phyloP scores from a whole-genome alignment of 73 alveolate genomes.

The Uronychia binucleata region DNA sequence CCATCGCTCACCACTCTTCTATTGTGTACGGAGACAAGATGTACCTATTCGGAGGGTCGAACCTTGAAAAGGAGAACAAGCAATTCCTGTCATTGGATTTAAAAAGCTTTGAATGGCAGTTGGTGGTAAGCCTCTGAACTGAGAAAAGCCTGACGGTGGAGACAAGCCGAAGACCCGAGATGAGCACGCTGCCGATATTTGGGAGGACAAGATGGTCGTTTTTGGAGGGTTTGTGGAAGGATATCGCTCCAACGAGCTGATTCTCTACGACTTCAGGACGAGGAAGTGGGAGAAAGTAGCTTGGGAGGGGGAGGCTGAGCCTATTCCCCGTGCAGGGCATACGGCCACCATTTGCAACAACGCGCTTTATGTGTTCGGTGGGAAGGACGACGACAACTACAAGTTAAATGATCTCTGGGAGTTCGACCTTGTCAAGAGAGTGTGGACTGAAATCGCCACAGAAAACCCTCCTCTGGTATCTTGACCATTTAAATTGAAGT shows the following conservation, averaged over 20 bases:
- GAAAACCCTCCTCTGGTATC: background rate
- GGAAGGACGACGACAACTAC: slow-evolving; percentile 74
- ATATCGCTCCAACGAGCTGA: slow-evolving; percentile 73
- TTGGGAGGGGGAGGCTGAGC: slow-evolving; percentile 47
- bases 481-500: background rate
- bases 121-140: slow-evolving; percentile 2
- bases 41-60: slow-evolving; percentile 66
- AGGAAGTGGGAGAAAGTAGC: slow-evolving; percentile 76
- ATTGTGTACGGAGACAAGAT: slow-evolving; percentile 48
- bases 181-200: slow-evolving; percentile 79
- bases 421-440: slow-evolving; percentile 36
- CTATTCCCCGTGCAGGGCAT: slow-evolving; percentile 93
- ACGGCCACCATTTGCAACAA: slow-evolving; percentile 72
- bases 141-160: slow-evolving; percentile 26
- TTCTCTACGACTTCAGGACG: slow-evolving; percentile 63
- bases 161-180: slow-evolving; percentile 80
- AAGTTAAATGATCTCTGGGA: slow-evolving; percentile 67
- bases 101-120: slow-evolving; percentile 39
- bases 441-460: slow-evolving; percentile 38
- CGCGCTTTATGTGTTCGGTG: slow-evolving; percentile 82
- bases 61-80: slow-evolving; percentile 48
- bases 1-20: slow-evolving; percentile 54
- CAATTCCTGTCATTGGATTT: slow-evolving; percentile 47
- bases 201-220: slow-evolving; percentile 79
- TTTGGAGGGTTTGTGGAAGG: slow-evolving; percentile 89